These are phyloP conservation scores for Phytopythium sindhum DNA, from an alignment of 352 stramenopile genomes.

Conservation along the genomic window DNA sequence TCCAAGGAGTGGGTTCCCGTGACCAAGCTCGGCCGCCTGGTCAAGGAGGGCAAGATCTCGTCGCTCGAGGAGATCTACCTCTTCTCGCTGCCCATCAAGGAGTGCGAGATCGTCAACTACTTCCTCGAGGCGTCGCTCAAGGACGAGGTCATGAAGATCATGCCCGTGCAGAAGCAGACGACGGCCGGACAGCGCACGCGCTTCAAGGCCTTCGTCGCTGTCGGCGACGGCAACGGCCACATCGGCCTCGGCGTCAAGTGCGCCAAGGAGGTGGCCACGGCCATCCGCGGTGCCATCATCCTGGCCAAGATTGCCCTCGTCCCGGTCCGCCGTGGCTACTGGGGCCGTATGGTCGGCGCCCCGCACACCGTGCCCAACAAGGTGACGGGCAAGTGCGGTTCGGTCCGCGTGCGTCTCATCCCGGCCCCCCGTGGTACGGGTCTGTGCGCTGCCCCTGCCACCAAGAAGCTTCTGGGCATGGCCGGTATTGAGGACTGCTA, in stretches of 20 bases:
- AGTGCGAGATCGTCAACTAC: conserved; percentile 99
- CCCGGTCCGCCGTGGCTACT: conserved; percentile 99
- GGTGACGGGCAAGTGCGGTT: conserved; percentile 99
- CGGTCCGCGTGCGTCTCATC: conserved; percentile 98
- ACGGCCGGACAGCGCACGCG: conserved; percentile 98
- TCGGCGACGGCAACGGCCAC: conserved; percentile 98
- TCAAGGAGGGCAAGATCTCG: conserved; percentile 99
- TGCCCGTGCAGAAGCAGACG: conserved; percentile 99
- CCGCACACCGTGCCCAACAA: conserved; percentile 98
- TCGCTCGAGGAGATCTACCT: conserved; percentile 99
- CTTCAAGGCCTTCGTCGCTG: conserved; percentile 99
- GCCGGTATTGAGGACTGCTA: conserved; percentile 98
- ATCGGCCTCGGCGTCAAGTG: conserved; percentile 99
- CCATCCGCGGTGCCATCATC: conserved; percentile 99
- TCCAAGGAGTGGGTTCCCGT: conserved; percentile 98
- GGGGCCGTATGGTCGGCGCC: conserved; percentile 93
- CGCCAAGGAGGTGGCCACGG: conserved; percentile 98
- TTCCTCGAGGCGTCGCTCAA: conserved; percentile 98
- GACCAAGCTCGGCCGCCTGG: conserved; percentile 99
- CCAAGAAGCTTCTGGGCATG: conserved; percentile 99
- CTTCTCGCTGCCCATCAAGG: conserved; percentile 99
- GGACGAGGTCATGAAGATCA: conserved; percentile 99
- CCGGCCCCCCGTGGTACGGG: conserved; percentile 98
- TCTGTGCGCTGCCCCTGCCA: conserved; percentile 96
- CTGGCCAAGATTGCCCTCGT: conserved; percentile 99